A percentile compares a stretch with the other conserved stretches of the same genome.
phyloP scores from a whole-genome alignment of 129 eudicot species.

The Scalesia atractyloides region DNA sequence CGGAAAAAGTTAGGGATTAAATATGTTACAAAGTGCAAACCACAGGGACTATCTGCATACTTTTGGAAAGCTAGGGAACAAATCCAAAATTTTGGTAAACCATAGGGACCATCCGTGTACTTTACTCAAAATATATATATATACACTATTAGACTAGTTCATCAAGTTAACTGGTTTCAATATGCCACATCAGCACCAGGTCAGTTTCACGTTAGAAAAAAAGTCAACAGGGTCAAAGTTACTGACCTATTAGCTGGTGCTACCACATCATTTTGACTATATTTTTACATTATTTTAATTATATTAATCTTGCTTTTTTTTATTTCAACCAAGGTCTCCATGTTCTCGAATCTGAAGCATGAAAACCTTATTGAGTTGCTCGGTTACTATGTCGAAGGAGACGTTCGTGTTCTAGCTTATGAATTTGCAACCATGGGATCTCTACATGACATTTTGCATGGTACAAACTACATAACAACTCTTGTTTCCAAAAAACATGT shows the following conservation, averaged over 20 bases:
- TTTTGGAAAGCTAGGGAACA: no score
- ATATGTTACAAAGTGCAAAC: no score
- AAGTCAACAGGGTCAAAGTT: neutral
- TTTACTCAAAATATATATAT: no score
- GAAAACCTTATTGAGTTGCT: slow-evolving; percentile 56
- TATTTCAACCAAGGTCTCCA: slow-evolving; percentile 43
- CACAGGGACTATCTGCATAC: no score
- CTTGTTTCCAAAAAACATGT: neutral
- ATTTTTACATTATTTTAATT: neutral
- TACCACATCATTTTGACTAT: neutral
- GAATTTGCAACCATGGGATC: slow-evolving; percentile 71
- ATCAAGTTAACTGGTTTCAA: neutral
- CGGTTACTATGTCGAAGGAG: slow-evolving; percentile 58
- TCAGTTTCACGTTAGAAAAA: neutral
- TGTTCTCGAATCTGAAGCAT: slow-evolving; percentile 54
- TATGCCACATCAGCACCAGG: neutral
- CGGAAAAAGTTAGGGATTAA: no score
- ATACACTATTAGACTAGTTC: neutral
- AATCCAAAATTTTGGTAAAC: no score
- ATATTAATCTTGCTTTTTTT: neutral
- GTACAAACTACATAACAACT: slow-evolving; percentile 24
- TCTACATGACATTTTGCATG: slow-evolving; percentile 60
- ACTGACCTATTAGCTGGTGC: neutral
- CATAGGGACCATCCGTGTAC: no score
- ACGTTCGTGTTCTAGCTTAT: slow-evolving; percentile 49